Evolutionary conservation across 208 protist species (phyloP).

Genomic region (Leishmania gerbilli): DNA sequence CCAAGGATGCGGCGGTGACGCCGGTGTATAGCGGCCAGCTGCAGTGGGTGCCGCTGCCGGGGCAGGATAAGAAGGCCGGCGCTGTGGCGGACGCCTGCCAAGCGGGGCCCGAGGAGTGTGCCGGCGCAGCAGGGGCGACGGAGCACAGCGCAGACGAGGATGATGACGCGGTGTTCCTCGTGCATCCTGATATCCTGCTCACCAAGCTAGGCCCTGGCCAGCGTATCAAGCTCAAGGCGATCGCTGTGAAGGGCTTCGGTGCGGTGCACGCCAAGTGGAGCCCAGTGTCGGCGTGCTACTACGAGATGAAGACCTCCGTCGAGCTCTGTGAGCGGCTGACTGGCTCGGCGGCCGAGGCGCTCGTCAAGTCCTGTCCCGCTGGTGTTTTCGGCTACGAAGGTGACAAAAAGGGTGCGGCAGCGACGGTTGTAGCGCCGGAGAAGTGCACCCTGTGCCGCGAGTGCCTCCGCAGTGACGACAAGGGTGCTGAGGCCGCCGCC

Average conservation of each 20-base stretch:
- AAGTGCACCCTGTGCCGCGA: conserved; percentile 98
- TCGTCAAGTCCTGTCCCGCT: conserved; percentile 91
- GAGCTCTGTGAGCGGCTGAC: conserved; percentile 66
- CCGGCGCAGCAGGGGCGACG: conserved; percentile 8
- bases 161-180: conserved; percentile 87
- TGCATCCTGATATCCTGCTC: conserved; percentile 98
- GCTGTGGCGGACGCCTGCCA: conserved; percentile 1
- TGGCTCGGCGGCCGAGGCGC: conserved; percentile 73
- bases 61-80: conserved; percentile 48
- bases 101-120: not conserved
- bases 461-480: conserved; percentile 91
- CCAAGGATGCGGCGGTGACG: conserved; percentile 59
- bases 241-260: conserved; percentile 97
- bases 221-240: conserved; percentile 91
- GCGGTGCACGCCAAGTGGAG: conserved; percentile 98
- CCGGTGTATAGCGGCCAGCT: conserved; percentile 93
- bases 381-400: conserved; percentile 95
- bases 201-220: conserved; percentile 97
- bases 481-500: not conserved
- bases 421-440: conserved; percentile 78
- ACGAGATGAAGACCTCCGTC: conserved; percentile 96
- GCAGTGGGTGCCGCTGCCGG: conserved; percentile 92
- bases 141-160: conserved; percentile 17
- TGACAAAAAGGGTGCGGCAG: conserved; percentile 50
- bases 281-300: conserved; percentile 97